A percentile compares a stretch with the other conserved stretches of the same genome.
Conservation (phyloP, 139 green algal species). For the Mesotaenium endlicherianum region DNA sequence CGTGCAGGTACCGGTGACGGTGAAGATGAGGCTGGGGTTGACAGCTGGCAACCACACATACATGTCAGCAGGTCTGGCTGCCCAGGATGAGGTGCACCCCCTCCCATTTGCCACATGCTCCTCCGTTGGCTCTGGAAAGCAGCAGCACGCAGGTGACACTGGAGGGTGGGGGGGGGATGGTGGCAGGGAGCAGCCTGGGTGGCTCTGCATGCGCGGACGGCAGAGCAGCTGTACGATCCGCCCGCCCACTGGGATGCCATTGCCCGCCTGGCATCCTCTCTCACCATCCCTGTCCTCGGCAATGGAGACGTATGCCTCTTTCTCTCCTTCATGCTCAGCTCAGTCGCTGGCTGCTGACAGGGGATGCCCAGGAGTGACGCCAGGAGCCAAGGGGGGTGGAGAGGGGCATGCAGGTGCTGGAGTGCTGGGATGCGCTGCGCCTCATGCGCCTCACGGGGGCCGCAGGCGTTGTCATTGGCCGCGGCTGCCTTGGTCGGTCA, state of each 20-base stretch:
- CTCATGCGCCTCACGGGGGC: constrained; percentile 56
- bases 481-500: constrained; percentile 10
- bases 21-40: constrained; percentile 61
- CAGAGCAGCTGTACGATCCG: constrained; percentile 60
- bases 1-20: constrained; percentile 54
- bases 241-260: constrained; percentile 57
- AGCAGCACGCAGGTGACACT: not conserved
- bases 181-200: constrained; percentile 47
- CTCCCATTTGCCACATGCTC: not conserved
- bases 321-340: no score
- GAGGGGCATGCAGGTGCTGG: constrained; percentile 21
- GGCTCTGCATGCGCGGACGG: constrained; percentile 59
- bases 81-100: constrained; percentile 48
- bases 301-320: constrained; percentile 66
- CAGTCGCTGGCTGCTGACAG: no score
- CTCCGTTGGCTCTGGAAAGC: not conserved
- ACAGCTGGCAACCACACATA: constrained; percentile 38
- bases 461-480: constrained; percentile 27
- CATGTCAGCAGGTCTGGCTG: constrained; percentile 42
- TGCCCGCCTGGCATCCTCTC: constrained; percentile 37
- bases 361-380: no score
- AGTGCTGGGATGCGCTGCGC: constrained; percentile 48
- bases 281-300: constrained; percentile 59
- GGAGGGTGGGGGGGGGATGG: no score
- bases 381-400: no score